Evolutionary conservation across 2,329 filamentous ascomycete genomes (phyloP).

Genomic region (Aureobasidium sp.): DNA sequence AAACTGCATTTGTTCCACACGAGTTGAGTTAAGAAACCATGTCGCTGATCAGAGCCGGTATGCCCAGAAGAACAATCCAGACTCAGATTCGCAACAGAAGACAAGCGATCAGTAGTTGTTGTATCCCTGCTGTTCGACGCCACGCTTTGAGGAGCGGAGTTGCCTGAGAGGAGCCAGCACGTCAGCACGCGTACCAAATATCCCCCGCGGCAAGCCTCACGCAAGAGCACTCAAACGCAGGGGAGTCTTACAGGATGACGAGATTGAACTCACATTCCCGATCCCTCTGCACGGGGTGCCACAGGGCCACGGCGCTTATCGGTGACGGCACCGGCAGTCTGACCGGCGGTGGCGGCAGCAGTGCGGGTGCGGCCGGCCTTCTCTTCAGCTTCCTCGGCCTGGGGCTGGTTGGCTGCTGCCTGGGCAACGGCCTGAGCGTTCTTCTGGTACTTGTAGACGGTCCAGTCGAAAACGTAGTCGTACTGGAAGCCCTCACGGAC

Average conservation of each 20-base stretch:
- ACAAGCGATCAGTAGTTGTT: constrained; percentile 39
- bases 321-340: constrained; percentile 50
- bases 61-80: not conserved
- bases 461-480: constrained; percentile 99
- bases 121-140: constrained; percentile 41
- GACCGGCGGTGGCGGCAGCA: constrained; percentile 55
- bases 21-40: constrained; percentile 25
- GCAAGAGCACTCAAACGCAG: constrained; percentile 71
- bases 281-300: constrained; percentile 75
- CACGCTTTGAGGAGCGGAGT: constrained; percentile 47
- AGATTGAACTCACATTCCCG: constrained; percentile 91
- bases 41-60: constrained; percentile 19
- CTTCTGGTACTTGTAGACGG: constrained; percentile 99
- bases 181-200: constrained; percentile 44
- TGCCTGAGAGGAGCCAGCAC: constrained; percentile 38
- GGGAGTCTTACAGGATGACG: constrained; percentile 60
- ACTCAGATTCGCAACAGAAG: constrained; percentile 2
- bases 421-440: constrained; percentile 92
- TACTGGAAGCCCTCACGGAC: constrained; percentile 99
- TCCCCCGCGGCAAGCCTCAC: constrained; percentile 68
- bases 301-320: constrained; percentile 66
- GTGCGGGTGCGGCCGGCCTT: constrained; percentile 57
- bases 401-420: constrained; percentile 59
- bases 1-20: constrained; percentile 38
- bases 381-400: constrained; percentile 67